phyloP scores from a whole-genome alignment of 2,329 filamentous ascomycete species.

The Arthrobotrys musiformis region DNA sequence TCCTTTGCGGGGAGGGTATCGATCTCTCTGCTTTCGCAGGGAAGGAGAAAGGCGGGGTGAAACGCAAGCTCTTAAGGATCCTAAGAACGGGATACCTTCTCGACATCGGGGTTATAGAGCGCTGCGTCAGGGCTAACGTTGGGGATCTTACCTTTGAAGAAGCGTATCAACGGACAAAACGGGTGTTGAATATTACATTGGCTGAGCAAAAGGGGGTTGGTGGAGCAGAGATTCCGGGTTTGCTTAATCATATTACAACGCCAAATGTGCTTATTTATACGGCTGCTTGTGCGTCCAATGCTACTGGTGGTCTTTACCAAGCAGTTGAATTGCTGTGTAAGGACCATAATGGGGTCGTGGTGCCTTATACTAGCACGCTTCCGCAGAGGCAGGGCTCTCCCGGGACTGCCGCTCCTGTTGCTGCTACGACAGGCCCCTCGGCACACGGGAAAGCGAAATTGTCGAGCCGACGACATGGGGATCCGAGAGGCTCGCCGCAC shows the following conservation, averaged over 20 bases:
- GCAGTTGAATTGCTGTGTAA: constrained; percentile 80
- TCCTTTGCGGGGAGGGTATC: constrained; percentile 82
- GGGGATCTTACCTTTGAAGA: constrained; percentile 93
- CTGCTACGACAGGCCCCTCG: neutral
- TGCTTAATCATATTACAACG: constrained; percentile 91
- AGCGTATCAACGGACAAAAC: constrained; percentile 84
- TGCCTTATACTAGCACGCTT: constrained; percentile 78
- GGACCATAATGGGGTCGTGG: constrained; percentile 76
- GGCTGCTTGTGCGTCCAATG: constrained; percentile 80
- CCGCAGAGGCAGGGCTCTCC: constrained; percentile 64
- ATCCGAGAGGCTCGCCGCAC: constrained; percentile 69
- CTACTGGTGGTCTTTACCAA: constrained; percentile 73
- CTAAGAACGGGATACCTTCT: constrained; percentile 82
- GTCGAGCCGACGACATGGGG: constrained; percentile 41
- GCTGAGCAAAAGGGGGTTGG: constrained; percentile 71
- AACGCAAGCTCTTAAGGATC: constrained; percentile 75
- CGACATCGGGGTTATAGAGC: constrained; percentile 81
- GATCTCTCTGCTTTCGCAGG: constrained; percentile 81
- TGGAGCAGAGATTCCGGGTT: constrained; percentile 79
- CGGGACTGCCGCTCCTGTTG: constrained; percentile 58
- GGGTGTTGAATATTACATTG: constrained; percentile 91
- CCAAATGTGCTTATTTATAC: constrained; percentile 91
- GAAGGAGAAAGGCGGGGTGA: constrained; percentile 59
- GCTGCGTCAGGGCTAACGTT: constrained; percentile 84
- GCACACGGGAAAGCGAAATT: constrained; percentile 24